Base-by-base conservation (phyloP, 1,284 basidiomycete genomes). In the Waitea zeae region DNA sequence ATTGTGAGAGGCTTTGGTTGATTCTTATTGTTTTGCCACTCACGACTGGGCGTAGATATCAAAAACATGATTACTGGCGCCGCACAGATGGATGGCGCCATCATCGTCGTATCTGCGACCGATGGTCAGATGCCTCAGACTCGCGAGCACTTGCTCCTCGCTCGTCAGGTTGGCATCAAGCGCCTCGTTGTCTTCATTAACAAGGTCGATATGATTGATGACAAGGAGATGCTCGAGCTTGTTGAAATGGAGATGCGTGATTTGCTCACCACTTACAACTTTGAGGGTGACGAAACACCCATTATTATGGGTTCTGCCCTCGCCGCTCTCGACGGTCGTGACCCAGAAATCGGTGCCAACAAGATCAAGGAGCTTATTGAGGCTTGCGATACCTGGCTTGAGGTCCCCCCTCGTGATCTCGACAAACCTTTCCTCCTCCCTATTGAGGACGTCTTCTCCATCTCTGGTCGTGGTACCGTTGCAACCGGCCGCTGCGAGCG, bases 191-290 rank as follows among this genome's bases (percentile, higher is more conserved):
- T 99, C 45, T 99, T 97, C 67, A 92, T 99, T 58, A 99, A 98
- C 82, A 96, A 97, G 64, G 81, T 98, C 43, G 95, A 99, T 62
- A 76, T 84, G 67, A 83, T 98, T 41, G 75, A 84, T 43, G 95
- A 99, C 68, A 72, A 78, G 20, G 95, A 99, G 69, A 97, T 98
- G 90, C 67, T 98, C 41, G 90, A 97, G 64, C 81, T 98, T 39
- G 95, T 99, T 43, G 95, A 99, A 50, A 98, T 99, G 93, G 95
- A 99, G 69, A 99, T 99, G 82, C 80, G 95, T 39, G 95, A 99
- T 53, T 66, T 99, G n/a, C 71, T 99, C 32, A 63, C 74, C 17
- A 80, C 79, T 18, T 92, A 90, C 62, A 87, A 87, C 51, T 99
- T 86, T 46, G 93, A 98, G 49, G 95, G 95, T 41, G 95, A 99